Evolutionary conservation across 441 rosid species (phyloP).

Genomic region (Biscutella auriculata): DNA sequence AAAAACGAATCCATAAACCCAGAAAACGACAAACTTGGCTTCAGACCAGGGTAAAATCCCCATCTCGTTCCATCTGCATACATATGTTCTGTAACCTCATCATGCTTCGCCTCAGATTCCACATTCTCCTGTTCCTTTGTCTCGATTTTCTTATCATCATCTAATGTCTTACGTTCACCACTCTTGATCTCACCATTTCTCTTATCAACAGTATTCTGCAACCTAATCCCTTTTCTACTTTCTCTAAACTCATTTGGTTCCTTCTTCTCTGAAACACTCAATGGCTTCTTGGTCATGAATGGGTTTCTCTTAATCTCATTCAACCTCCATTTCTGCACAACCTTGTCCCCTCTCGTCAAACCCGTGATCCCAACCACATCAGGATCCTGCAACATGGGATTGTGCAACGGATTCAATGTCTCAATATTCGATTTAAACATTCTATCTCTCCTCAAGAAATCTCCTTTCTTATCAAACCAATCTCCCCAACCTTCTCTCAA

Average conservation of each 20-base stretch:
- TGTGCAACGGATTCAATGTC: conserved; percentile 63
- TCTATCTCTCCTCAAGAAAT: conserved; percentile 70
- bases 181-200: conserved; percentile 29
- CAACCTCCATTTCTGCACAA: conserved; percentile 58
- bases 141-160: conserved; percentile 15
- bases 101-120: conserved; percentile 13
- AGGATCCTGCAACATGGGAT: conserved; percentile 86
- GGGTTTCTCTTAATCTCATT: conserved; percentile 50
- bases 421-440: conserved; percentile 81
- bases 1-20: conserved; percentile 64
- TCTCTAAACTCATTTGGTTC: conserved; percentile 6
- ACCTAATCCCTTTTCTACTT: conserved; percentile 12
- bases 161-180: conserved; percentile 50
- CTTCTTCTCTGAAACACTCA: conserved; percentile 27
- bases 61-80: conserved; percentile 85
- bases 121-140: conserved; percentile 2
- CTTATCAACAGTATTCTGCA: conserved; percentile 14
- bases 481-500: conserved; percentile 88
- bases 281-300: conserved; percentile 45
- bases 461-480: conserved; percentile 93
- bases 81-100: conserved; percentile 42
- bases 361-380: conserved; percentile 67
- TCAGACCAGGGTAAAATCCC: conserved; percentile 84
- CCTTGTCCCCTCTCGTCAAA: conserved; percentile 61
- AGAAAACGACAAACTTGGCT: conserved; percentile 52